These are phyloP conservation scores for Alternaria sp. DNA, from an alignment of 2,329 filamentous ascomycete species.

Conservation along the genomic window DNA sequence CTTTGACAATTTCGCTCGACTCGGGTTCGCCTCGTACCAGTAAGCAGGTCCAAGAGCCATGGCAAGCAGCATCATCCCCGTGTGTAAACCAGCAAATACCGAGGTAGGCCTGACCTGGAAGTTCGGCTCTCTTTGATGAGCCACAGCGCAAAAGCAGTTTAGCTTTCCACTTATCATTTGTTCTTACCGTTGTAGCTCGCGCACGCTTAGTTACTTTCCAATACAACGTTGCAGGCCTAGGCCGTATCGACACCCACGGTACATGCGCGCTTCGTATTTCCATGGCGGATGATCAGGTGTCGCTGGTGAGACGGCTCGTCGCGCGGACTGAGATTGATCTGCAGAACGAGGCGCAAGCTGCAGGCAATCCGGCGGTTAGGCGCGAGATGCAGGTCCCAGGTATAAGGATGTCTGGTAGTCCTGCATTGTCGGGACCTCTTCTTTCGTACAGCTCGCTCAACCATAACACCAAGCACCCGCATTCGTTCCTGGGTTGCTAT, in stretches of 20 bases:
- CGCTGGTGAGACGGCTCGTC: slow-evolving; percentile 15
- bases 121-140: slow-evolving; percentile 16
- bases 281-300: slow-evolving; percentile 18
- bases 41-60: background rate
- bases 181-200: slow-evolving; percentile 8
- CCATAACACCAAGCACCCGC: slow-evolving; percentile 5
- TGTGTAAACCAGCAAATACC: background rate
- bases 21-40: background rate
- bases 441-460: slow-evolving; percentile 16
- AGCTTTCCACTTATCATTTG: slow-evolving; percentile 20
- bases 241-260: slow-evolving; percentile 15
- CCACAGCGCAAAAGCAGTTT: slow-evolving; percentile 12
- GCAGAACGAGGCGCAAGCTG: slow-evolving; percentile 10
- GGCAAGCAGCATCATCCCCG: background rate
- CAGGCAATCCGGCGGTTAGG: background rate
- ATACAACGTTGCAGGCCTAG: slow-evolving; percentile 30
- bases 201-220: slow-evolving; percentile 20
- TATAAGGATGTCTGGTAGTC: slow-evolving; percentile 22
- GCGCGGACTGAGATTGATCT: slow-evolving; percentile 13
- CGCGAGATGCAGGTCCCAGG: slow-evolving; percentile 14
- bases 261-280: slow-evolving; percentile 27
- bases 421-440: background rate
- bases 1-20: background rate
- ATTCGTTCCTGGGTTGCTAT: slow-evolving; percentile 12
- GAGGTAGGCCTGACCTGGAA: slow-evolving; percentile 9